A percentile compares a stretch with the other conserved stretches of the same genome.
These are phyloP conservation scores for Erodium trifolium DNA, from an alignment of 441 rosid genomes.

Conservation along the genomic window DNA sequence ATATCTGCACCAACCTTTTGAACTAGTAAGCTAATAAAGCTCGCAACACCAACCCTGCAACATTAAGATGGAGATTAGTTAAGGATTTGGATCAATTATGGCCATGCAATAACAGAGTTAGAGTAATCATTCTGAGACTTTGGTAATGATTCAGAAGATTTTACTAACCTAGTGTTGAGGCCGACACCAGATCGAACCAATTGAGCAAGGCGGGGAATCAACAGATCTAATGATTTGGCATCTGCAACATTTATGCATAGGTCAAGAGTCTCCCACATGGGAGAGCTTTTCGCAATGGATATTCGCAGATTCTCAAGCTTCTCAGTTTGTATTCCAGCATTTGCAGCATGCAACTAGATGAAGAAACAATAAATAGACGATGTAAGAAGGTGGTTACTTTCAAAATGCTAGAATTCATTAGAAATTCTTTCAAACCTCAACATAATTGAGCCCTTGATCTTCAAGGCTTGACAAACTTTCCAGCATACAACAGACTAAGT, in stretches of 20 bases:
- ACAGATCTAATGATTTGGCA: conserved; percentile 58
- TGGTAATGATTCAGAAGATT: neutral
- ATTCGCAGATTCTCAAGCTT: conserved; percentile 90
- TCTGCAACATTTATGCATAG: conserved; percentile 78
- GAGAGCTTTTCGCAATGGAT: conserved; percentile 92
- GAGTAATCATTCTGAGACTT: neutral
- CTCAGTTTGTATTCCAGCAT: conserved; percentile 85
- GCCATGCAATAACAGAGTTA: neutral
- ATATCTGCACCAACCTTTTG: conserved; percentile 75
- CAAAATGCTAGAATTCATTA: conserved; percentile 16
- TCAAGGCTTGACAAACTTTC: conserved; percentile 99
- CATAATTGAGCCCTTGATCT: conserved; percentile 96
- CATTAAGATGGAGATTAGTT: conserved; percentile 5
- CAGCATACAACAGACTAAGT: conserved; percentile 95
- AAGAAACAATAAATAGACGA: conserved; percentile 18
- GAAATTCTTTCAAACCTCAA: conserved; percentile 57
- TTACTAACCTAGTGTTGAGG: conserved; percentile 86
- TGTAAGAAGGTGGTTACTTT: conserved; percentile 5
- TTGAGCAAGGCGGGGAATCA: conserved; percentile 82
- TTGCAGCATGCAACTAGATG: conserved; percentile 91
- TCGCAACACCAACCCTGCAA: conserved; percentile 93
- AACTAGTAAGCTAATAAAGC: conserved; percentile 70
- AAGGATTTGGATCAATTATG: conserved; percentile 5
- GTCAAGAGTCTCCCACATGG: conserved; percentile 99
- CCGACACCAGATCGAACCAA: conserved; percentile 93